phyloP scores from a whole-genome alignment of 1,139 yeast genomes.

The Blastobotrys apis region DNA sequence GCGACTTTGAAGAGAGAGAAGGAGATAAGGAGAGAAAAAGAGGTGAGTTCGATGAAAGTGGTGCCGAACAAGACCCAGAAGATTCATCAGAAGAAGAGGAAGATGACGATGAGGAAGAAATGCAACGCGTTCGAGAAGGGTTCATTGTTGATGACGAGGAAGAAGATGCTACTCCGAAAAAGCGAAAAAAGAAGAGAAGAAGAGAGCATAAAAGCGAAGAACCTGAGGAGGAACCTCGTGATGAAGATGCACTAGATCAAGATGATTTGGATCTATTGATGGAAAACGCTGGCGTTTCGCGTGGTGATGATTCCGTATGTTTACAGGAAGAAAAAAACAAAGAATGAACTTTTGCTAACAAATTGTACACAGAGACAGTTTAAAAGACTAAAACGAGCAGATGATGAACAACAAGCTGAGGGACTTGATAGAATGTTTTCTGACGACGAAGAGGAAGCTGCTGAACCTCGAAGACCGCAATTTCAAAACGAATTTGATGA shows the following conservation, averaged over 20 bases:
- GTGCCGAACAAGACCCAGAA: constrained; percentile 27
- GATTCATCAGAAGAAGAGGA: constrained; percentile 42
- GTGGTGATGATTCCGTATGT: constrained; percentile 27
- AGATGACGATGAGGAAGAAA: constrained; percentile 43
- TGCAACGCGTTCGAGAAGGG: constrained; percentile 70
- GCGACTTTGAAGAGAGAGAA: constrained; percentile 22
- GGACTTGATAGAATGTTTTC: constrained; percentile 79
- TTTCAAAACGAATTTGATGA: constrained; percentile 83
- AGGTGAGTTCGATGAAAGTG: constrained; percentile 24
- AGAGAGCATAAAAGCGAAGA: constrained; percentile 17
- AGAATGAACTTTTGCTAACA: too few species aligned
- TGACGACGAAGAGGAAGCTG: constrained; percentile 65
- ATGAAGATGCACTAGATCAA: constrained; percentile 78
- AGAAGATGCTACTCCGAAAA: constrained; percentile 19
- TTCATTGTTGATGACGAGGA: constrained; percentile 77
- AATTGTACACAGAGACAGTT: constrained; percentile 40
- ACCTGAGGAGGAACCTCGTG: constrained; percentile 18
- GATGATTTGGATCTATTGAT: constrained; percentile 88
- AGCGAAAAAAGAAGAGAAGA: constrained; percentile 26
- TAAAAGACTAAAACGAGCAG: constrained; percentile 73
- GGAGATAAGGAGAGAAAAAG: constrained; percentile 24
- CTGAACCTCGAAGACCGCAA: constrained; percentile 33
- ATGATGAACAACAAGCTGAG: constrained; percentile 31
- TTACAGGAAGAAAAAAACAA: not conserved
- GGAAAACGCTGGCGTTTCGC: constrained; percentile 77